Evolutionary conservation across 1,284 basidiomycete species (phyloP).

Genomic region (Malassezia globosa): DNA sequence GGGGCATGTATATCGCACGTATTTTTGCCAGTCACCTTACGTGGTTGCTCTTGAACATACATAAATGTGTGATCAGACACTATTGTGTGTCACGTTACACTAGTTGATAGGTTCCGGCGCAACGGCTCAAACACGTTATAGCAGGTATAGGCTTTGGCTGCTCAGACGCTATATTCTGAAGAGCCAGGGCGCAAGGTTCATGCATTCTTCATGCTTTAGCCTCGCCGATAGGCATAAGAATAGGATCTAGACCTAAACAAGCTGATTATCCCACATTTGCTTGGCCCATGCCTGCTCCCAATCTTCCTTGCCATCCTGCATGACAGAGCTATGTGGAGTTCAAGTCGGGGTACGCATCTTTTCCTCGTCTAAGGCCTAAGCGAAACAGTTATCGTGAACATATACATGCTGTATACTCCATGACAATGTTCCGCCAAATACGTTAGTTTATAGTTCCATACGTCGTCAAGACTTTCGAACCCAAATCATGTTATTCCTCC

Average conservation of each 20-base stretch:
- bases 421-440: constrained; percentile 13
- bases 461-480: no score
- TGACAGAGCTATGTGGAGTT: background rate
- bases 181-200: background rate
- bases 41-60: constrained; percentile 3
- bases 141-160: background rate
- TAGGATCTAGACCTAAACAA: constrained; percentile 6
- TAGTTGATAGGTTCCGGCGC: background rate
- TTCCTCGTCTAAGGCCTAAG: no score
- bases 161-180: background rate
- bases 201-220: constrained; percentile 1
- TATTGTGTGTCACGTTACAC: background rate
- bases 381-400: background rate
- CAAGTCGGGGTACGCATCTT: constrained; percentile 13
- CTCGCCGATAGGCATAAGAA: constrained; percentile 3
- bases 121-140: background rate
- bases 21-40: constrained; percentile 7
- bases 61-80: background rate
- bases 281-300: constrained; percentile 4
- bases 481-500: no score
- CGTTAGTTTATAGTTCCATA: constrained; percentile 3
- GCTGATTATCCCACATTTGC: background rate
- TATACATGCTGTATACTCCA: constrained; percentile 7
- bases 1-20: constrained; percentile 7
- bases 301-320: constrained; percentile 8